phyloP scores from a whole-genome alignment of 2,329 filamentous ascomycete genomes.

The Cladophialophora immunda region DNA sequence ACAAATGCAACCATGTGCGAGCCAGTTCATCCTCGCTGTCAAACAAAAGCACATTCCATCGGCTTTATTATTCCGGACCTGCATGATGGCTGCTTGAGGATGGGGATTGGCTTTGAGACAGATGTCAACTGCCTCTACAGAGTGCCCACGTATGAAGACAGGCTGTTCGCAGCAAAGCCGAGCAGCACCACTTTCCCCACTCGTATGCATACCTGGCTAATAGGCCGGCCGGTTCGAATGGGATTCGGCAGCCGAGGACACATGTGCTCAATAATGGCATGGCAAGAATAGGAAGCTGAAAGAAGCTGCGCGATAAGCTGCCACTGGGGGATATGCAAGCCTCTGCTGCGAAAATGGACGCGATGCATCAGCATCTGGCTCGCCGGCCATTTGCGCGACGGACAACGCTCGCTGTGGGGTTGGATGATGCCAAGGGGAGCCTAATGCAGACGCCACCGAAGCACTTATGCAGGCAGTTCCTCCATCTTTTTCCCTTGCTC shows the following conservation, averaged over 20 bases:
- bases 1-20: neutral
- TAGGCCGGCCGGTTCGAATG: neutral
- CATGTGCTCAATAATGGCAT: conserved; percentile 6
- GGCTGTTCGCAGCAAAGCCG: neutral
- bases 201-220: conserved; percentile 3
- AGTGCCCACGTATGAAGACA: conserved; percentile 7
- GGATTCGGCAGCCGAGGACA: conserved; percentile 19
- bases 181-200: neutral
- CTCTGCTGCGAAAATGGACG: conserved; percentile 9
- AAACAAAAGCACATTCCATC: neutral
- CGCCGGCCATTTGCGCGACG: conserved; percentile 22
- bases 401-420: conserved; percentile 20
- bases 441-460: conserved; percentile 24
- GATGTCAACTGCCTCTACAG: neutral
- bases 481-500: conserved; percentile 16
- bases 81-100: neutral
- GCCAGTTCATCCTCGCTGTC: neutral
- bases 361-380: neutral
- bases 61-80: neutral
- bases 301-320: conserved; percentile 25
- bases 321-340: conserved; percentile 13
- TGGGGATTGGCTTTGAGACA: neutral
- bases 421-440: conserved; percentile 22
- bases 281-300: conserved; percentile 23
- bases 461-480: conserved; percentile 12